These are phyloP conservation scores for Calonectria fujianensis DNA, from an alignment of 2,329 filamentous ascomycete genomes.

Conservation along the genomic window DNA sequence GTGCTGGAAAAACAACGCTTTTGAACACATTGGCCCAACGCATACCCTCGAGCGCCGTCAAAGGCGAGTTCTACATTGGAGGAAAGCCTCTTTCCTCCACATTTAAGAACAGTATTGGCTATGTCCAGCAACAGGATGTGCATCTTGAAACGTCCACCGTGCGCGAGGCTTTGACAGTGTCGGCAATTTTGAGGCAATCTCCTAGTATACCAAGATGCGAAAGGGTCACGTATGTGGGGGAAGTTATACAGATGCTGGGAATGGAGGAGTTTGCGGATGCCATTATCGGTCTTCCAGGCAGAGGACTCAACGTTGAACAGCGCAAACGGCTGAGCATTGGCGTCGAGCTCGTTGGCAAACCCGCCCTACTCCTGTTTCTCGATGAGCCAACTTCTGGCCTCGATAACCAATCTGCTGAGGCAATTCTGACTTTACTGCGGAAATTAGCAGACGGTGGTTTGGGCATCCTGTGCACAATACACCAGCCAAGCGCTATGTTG, in stretches of 20 bases:
- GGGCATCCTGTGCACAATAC: constrained; percentile 68
- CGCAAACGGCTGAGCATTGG: constrained; percentile 71
- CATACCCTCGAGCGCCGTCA: constrained; percentile 82
- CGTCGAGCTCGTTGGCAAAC: constrained; percentile 66
- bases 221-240: constrained; percentile 71
- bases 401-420: constrained; percentile 79
- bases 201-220: constrained; percentile 64
- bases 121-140: constrained; percentile 81
- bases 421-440: constrained; percentile 81
- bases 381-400: constrained; percentile 74
- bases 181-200: constrained; percentile 68
- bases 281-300: constrained; percentile 67
- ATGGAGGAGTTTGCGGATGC: constrained; percentile 75
- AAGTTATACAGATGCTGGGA: constrained; percentile 72
- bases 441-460: constrained; percentile 75
- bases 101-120: constrained; percentile 83
- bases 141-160: constrained; percentile 66
- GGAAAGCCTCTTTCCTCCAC: constrained; percentile 78
- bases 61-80: constrained; percentile 82
- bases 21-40: constrained; percentile 80
- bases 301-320: constrained; percentile 69
- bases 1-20: constrained; percentile 79
- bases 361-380: constrained; percentile 70
- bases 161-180: constrained; percentile 63
- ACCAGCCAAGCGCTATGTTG: constrained; percentile 64